A percentile compares a stretch with the other conserved stretches of the same genome.
Evolutionary conservation across 208 protist genomes (phyloP).

Genomic region (Wallacemonas rigidus): DNA sequence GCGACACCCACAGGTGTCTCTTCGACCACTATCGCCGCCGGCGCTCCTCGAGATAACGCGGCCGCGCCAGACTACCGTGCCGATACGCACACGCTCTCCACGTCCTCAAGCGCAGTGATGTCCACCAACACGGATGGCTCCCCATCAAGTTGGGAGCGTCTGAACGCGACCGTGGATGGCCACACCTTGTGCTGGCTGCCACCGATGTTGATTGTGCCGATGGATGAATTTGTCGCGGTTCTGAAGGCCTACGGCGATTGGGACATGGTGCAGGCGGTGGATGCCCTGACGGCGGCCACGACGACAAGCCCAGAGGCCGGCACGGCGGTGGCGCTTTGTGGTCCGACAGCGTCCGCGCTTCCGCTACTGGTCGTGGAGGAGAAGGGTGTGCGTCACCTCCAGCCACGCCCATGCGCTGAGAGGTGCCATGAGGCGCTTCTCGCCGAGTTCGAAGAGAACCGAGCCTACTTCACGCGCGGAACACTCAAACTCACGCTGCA

Average conservation of each 20-base stretch:
- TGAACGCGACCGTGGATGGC: constrained; percentile 13
- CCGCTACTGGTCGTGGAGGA: constrained; percentile 43
- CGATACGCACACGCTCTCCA: too few species aligned
- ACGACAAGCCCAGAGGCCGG: not conserved
- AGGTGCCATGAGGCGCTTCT: constrained; percentile 45
- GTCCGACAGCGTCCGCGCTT: not conserved
- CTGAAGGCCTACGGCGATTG: constrained; percentile 43
- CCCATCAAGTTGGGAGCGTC: not conserved
- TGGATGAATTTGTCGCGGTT: constrained; percentile 65
- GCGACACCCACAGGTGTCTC: not conserved
- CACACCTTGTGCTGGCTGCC: constrained; percentile 37
- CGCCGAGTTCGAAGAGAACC: constrained; percentile 35
- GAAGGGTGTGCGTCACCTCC: constrained; percentile 45
- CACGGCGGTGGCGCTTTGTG: not conserved
- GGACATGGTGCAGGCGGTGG: constrained; percentile 28
- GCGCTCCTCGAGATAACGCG: too few species aligned
- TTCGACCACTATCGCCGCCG: too few species aligned
- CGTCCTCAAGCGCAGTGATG: not conserved
- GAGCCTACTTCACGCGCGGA: constrained; percentile 57
- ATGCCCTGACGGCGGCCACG: constrained; percentile 7
- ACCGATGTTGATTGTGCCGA: constrained; percentile 66
- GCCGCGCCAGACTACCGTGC: too few species aligned
- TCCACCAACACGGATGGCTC: not conserved
- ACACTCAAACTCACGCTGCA: constrained; percentile 65
- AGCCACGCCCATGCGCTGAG: constrained; percentile 40